Evolutionary conservation across 1,284 basidiomycete species (phyloP).

Genomic region (Malassezia nana): DNA sequence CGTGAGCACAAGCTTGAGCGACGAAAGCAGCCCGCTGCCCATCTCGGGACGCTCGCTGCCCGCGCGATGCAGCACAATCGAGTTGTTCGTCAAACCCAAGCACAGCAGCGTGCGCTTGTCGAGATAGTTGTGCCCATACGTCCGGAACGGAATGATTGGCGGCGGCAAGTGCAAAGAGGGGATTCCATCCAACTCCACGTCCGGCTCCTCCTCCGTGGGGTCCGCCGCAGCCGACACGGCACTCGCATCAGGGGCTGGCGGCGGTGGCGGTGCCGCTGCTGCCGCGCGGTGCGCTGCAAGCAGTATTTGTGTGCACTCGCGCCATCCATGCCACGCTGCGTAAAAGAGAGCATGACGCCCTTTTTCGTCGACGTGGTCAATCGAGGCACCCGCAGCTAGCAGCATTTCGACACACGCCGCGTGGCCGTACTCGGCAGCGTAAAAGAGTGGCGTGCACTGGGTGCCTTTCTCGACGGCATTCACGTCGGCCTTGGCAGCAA

Average conservation of each 20-base stretch:
- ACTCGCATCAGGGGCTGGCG: background rate
- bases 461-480: constrained; percentile 81
- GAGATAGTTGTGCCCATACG: constrained; percentile 52
- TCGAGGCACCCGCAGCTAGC: constrained; percentile 66
- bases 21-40: constrained; percentile 53
- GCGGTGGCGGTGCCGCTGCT: background rate
- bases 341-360: constrained; percentile 81
- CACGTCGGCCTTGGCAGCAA: constrained; percentile 50
- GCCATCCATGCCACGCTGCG: constrained; percentile 94
- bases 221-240: background rate
- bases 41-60: constrained; percentile 39
- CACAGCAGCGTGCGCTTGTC: constrained; percentile 80
- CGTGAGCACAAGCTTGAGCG: constrained; percentile 87
- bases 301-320: constrained; percentile 53
- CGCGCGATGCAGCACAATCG: constrained; percentile 42
- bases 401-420: constrained; percentile 66
- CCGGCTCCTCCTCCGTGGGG: constrained; percentile 24
- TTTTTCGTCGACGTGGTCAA: constrained; percentile 70
- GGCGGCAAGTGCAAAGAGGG: constrained; percentile 88
- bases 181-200: constrained; percentile 64
- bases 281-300: constrained; percentile 28
- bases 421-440: constrained; percentile 83
- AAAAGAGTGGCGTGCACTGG: constrained; percentile 94
- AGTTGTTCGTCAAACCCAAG: constrained; percentile 54
- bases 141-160: constrained; percentile 78